Conservation (phyloP, 2,329 filamentous ascomycete genomes). For the Penicillium sp. region DNA sequence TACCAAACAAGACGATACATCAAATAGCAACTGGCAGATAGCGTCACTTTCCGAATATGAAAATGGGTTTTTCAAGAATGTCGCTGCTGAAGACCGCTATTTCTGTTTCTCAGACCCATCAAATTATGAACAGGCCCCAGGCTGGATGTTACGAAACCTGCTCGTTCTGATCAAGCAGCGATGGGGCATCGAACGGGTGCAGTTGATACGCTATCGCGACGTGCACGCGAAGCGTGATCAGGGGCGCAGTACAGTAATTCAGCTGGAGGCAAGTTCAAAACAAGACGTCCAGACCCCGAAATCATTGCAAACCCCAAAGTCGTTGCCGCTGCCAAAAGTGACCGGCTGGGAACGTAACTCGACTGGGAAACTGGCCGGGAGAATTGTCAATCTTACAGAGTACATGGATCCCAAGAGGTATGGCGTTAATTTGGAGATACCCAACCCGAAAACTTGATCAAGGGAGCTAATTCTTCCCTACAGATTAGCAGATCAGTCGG, state of each 20-base stretch:
- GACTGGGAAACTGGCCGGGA: constrained; percentile 72
- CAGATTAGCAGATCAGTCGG: constrained; percentile 81
- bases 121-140: constrained; percentile 80
- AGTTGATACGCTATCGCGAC: constrained; percentile 89
- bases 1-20: background rate
- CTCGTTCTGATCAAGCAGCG: constrained; percentile 79
- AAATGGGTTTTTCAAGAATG: constrained; percentile 77
- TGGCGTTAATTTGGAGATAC: background rate
- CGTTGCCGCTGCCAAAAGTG: constrained; percentile 70
- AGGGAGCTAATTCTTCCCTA: constrained; percentile 3
- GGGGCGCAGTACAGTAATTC: constrained; percentile 76
- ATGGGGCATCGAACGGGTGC: constrained; percentile 72
- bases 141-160: constrained; percentile 90
- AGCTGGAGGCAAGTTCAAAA: constrained; percentile 48
- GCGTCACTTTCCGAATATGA: constrained; percentile 76
- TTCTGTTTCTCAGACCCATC: constrained; percentile 91
- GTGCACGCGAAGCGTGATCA: constrained; percentile 74
- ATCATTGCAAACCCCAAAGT: constrained; percentile 8
- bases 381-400: constrained; percentile 78
- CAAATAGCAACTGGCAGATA: constrained; percentile 64
- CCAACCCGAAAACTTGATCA: background rate
- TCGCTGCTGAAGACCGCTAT: constrained; percentile 71
- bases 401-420: constrained; percentile 84
- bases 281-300: constrained; percentile 33
- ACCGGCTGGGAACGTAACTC: constrained; percentile 92